Percentiles rank a stretch among this genome's conserved stretches.
These are phyloP conservation scores for Cladorrhinum sp. DNA, from an alignment of 2,329 filamentous ascomycete species.

Conservation along the genomic window DNA sequence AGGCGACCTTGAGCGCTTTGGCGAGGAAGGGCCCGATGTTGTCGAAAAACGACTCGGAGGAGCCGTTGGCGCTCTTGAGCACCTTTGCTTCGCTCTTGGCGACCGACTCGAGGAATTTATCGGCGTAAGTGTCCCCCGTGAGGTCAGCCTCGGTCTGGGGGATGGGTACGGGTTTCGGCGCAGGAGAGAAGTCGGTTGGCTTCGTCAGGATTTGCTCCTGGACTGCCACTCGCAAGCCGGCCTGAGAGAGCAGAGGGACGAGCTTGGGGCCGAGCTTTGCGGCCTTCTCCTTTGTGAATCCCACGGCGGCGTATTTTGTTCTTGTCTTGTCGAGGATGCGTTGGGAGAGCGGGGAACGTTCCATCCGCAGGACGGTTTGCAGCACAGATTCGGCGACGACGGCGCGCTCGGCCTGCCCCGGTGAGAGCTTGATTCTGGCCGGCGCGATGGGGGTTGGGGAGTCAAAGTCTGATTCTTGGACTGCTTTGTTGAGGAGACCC, in stretches of 20 bases:
- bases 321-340: constrained; percentile 18
- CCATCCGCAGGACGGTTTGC: constrained; percentile 18
- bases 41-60: not conserved
- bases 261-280: not conserved
- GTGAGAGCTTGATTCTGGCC: not conserved
- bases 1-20: not conserved
- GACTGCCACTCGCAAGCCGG: not conserved
- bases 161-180: not conserved
- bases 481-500: not conserved
- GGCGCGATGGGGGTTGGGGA: not conserved
- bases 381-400: constrained; percentile 26
- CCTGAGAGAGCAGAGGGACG: constrained; percentile 2
- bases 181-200: not conserved
- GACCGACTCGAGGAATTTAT: not conserved
- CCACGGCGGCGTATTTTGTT: constrained; percentile 9
- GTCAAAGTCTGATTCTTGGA: not conserved
- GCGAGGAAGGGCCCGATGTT: not conserved
- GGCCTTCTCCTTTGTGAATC: not conserved
- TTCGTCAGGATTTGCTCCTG: not conserved
- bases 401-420: constrained; percentile 22
- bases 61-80: not conserved
- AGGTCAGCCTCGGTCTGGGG: not conserved
- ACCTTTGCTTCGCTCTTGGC: constrained; percentile 6
- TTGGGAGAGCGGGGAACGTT: constrained; percentile 4
- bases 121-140: not conserved